Evolutionary conservation across 495 filamentous ascomycete species (phyloP).

Genomic region (Penicillium roqueforti): DNA sequence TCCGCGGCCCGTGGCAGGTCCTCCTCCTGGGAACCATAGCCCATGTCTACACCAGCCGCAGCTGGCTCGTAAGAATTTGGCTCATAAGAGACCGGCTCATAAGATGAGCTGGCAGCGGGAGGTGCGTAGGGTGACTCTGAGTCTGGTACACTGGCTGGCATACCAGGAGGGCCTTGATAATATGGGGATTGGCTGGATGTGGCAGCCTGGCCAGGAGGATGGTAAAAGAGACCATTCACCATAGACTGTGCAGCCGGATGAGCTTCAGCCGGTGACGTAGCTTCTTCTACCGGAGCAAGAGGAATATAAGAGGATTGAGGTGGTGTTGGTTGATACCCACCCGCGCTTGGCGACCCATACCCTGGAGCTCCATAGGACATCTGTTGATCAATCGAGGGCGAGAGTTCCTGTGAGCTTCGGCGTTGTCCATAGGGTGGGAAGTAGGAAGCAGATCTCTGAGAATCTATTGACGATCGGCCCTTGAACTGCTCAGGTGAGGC

Average conservation of each 20-base stretch:
- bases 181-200: conserved; percentile 16
- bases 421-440: conserved; percentile 32
- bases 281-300: conserved; percentile 44
- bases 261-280: conserved; percentile 25
- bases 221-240: conserved; percentile 28
- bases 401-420: conserved; percentile 40
- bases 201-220: conserved; percentile 19
- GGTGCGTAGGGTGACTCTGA: conserved; percentile 10
- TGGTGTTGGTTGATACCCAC: conserved; percentile 46
- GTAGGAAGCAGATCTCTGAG: conserved; percentile 38
- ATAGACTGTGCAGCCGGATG: conserved; percentile 18
- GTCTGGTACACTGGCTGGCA: conserved; percentile 21
- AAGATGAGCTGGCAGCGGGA: not conserved
- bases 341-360: conserved; percentile 35
- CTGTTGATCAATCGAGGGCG: conserved; percentile 34
- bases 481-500: conserved; percentile 48
- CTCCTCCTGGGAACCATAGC: conserved; percentile 30
- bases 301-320: conserved; percentile 48
- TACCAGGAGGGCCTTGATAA: conserved; percentile 25
- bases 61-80: conserved; percentile 34
- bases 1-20: conserved; percentile 42
- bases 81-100: conserved; percentile 1
- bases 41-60: conserved; percentile 24
- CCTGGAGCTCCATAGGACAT: conserved; percentile 26
- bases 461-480: conserved; percentile 44